Base-by-base conservation (phyloP, 2,329 filamentous ascomycete species). In the Colletotrichum sp. region DNA sequence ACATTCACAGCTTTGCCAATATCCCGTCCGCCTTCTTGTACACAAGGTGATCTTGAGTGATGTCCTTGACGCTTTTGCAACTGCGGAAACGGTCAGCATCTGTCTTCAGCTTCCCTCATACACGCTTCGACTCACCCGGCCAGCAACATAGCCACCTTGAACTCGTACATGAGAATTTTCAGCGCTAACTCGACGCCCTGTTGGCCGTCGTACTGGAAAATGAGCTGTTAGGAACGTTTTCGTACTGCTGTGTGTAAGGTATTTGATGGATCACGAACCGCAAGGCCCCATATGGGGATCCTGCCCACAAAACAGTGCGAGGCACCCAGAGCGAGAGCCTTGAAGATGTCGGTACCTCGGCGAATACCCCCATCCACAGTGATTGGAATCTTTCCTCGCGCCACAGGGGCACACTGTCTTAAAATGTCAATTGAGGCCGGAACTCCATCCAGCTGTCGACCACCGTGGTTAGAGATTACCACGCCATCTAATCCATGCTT, bases 391-490 rank as follows among this genome's bases (percentile, higher is more conserved):
- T 64, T 75, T 13, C 72, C 76, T 18, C 78, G 32, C 4, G 76
- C 71, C 21, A 78, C 34, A 24, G 74, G 69, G 67, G 72, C 39
- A 71, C 79, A 83, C 93, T 86, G 48, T 92, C 93, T 8, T 96
- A 86, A 59, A 26, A 71, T 75, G 30, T 77, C 75, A 7, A 78
- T 59, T 10, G 75, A 70, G 8, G 75, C 63, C 16, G 73, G 72
- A 0, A 87, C 85, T 79, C 80, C 90, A 73, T 91, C 89, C 1
- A 88, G 79, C 59, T 84, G 87, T 61, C 93, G 83, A 0, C 93
- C 93, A 1, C 93, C 93, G 81, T 95, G 94, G 78, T 95, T 95
- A 14, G 89, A 91, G 3, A 95, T 86, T 2, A 95, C 88, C 64
- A 95, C 93, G 0, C 91, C 93, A 77, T 95, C 90, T 6, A 91